Evolutionary conservation across 2,329 filamentous ascomycete genomes (phyloP).

Genomic region (Aspergillus pseudoglaucus): DNA sequence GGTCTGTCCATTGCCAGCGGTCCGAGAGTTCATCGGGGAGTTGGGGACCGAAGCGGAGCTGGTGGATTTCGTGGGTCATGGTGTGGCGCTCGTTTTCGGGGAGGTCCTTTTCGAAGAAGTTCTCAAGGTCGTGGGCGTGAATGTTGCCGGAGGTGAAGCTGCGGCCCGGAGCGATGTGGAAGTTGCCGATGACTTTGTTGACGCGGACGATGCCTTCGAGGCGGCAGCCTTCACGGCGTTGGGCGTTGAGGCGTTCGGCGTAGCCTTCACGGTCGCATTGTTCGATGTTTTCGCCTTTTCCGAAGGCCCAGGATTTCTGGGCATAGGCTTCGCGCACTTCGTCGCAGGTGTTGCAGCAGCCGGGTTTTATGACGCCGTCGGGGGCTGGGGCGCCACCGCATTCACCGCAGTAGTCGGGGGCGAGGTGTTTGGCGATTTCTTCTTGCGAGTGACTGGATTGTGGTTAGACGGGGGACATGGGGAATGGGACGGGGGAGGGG

Average conservation of each 20-base stretch:
- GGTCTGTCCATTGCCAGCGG: slow-evolving; percentile 69
- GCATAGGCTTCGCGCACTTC: slow-evolving; percentile 96
- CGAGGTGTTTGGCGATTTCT: slow-evolving; percentile 68
- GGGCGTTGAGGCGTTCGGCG: slow-evolving; percentile 75
- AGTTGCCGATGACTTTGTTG: slow-evolving; percentile 98
- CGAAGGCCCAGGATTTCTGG: slow-evolving; percentile 84
- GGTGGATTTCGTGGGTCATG: slow-evolving; percentile 83
- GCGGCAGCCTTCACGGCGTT: slow-evolving; percentile 87
- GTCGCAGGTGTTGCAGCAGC: slow-evolving; percentile 95
- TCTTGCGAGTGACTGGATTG: slow-evolving; percentile 58
- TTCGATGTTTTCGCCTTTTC: slow-evolving; percentile 83
- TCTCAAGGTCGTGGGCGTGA: slow-evolving; percentile 95
- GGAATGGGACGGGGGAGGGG: slow-evolving; percentile 10
- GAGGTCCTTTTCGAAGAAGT: slow-evolving; percentile 67
- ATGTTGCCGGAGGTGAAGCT: slow-evolving; percentile 95
- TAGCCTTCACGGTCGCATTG: slow-evolving; percentile 96
- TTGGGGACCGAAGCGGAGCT: slow-evolving; percentile 86
- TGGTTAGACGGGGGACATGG: neutral
- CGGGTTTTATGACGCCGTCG: slow-evolving; percentile 63
- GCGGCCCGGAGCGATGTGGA: slow-evolving; percentile 93
- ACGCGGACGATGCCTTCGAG: slow-evolving; percentile 88
- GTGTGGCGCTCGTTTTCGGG: slow-evolving; percentile 66
- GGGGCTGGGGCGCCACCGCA: slow-evolving; percentile 85
- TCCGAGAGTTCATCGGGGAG: slow-evolving; percentile 65
- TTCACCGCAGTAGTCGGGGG: slow-evolving; percentile 84